These are phyloP conservation scores for Claviceps cyperi DNA, from an alignment of 2,329 filamentous ascomycete species.

Conservation along the genomic window DNA sequence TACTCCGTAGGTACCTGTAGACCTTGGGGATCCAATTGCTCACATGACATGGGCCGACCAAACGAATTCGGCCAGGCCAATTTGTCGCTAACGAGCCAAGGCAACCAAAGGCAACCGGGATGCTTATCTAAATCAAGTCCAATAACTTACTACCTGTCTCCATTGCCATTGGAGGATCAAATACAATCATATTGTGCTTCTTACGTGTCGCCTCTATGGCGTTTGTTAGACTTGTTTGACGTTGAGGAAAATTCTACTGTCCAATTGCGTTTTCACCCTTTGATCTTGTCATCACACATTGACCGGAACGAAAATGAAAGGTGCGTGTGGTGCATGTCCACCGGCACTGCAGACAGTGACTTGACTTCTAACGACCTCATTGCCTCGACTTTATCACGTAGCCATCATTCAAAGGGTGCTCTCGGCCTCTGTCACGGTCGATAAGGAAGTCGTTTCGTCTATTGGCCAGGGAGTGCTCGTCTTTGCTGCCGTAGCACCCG, in stretches of 20 bases:
- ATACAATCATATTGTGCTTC: not conserved
- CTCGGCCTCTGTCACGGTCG: conserved; percentile 89
- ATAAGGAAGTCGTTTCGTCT: conserved; percentile 75
- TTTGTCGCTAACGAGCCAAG: not conserved
- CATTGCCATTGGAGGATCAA: too few species aligned
- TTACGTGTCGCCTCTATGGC: not conserved
- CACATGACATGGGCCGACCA: not conserved
- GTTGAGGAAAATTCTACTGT: not conserved
- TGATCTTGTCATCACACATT: not conserved
- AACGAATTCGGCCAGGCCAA: not conserved
- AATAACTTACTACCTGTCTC: not conserved
- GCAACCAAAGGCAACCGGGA: not conserved
- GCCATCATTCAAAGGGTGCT: conserved; percentile 88
- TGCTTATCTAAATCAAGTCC: not conserved
- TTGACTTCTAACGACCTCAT: not conserved
- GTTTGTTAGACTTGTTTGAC: not conserved
- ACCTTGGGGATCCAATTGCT: not conserved
- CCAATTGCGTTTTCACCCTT: not conserved
- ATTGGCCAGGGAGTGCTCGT: conserved; percentile 85
- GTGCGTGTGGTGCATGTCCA: conserved; percentile 1
- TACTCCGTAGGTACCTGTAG: not conserved
- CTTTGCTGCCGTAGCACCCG: conserved; percentile 78
- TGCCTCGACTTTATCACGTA: conserved; percentile 21
- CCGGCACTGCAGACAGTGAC: not conserved
- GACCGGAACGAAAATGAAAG: conserved; percentile 6